Percentiles rank a stretch among this genome's conserved stretches.
Evolutionary conservation across 1,139 yeast genomes (phyloP).

Genomic region (Kluyveromyces marxianus): DNA sequence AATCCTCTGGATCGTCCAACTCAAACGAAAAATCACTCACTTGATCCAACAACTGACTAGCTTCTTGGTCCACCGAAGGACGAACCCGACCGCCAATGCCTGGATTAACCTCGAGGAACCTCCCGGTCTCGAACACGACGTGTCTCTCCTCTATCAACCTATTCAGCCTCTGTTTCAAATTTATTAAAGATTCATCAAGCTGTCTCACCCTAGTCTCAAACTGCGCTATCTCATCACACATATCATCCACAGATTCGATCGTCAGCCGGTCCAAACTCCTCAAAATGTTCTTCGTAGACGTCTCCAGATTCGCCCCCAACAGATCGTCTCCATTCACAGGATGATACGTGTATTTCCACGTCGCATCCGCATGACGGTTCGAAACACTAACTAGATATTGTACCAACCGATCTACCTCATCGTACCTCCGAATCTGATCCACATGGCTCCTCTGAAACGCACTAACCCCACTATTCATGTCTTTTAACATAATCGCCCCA

Average conservation of each 20-base stretch:
- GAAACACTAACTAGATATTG: conserved; percentile 43
- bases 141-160: conserved; percentile 42
- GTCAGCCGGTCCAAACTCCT: conserved; percentile 20
- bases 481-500: conserved; percentile 61
- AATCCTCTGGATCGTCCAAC: conserved; percentile 13
- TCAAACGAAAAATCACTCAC: conserved; percentile 25
- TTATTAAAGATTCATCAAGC: conserved; percentile 38
- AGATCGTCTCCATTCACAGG: conserved; percentile 26
- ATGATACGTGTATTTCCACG: conserved; percentile 32
- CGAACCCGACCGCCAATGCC: conserved; percentile 23
- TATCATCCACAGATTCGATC: conserved; percentile 38
- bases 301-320: conserved; percentile 12
- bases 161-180: conserved; percentile 33
- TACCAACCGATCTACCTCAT: conserved; percentile 61
- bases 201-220: conserved; percentile 40
- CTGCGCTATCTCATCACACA: conserved; percentile 33
- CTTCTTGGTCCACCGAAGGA: conserved; percentile 14
- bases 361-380: conserved; percentile 30
- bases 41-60: conserved; percentile 14
- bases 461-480: conserved; percentile 56
- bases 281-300: conserved; percentile 15
- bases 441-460: conserved; percentile 71
- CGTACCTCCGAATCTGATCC: conserved; percentile 57
- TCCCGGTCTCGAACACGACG: conserved; percentile 40
- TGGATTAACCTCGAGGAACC: conserved; percentile 33